Evolutionary conservation across 164 flowering plant species (phyloP), one percentile per base, ranked within the genome.

Genomic region (Paratinospora sagittata): DNA sequence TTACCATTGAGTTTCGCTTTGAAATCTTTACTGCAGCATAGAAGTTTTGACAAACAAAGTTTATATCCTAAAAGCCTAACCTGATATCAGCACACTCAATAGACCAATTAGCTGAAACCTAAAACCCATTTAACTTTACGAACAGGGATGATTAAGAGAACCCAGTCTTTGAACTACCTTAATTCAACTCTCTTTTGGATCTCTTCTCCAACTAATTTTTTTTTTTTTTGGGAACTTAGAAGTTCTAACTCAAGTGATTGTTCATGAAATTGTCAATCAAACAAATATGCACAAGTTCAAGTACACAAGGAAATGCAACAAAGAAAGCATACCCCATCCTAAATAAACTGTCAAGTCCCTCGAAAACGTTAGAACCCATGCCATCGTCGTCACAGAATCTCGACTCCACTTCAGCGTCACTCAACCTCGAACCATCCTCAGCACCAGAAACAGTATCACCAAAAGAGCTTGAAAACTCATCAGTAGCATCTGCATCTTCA

Each of bases 391-490:
- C 80, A 75, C 71, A 68, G 49, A 79, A 84, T 45, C 78, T 78
- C 1, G 97, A 91, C 67, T 91, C 91, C 58, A 89, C 96, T 80
- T 93, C 98, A 63, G 81, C 84, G 67, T 93, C 97, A 73, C 97
- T 90, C 39, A 83, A 60, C 66, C 79, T 87, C 30, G 84, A 81
- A 72, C 64, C 74, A 72, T 81, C 84, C 62, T 82, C 94, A 63
- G 73, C 72, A 68, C 84, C 87, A 23, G 93, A 90, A 10, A 70
- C n/a, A 14, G 91, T 87, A 70, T 82, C 85, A 11, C 83, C 91
- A 78, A 93, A 93, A 39, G 98, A 93, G 77, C 98, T 93, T 16
- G 98, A 91, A 78, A 80, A 85, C 74, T 93, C 98, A 36, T 93
- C 98, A 36, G 98, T 93, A 24, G 86, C 93, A 78, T 90, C 86